Conservation (phyloP, 2,329 filamentous ascomycete genomes). For the Aureobasidium vineae region DNA sequence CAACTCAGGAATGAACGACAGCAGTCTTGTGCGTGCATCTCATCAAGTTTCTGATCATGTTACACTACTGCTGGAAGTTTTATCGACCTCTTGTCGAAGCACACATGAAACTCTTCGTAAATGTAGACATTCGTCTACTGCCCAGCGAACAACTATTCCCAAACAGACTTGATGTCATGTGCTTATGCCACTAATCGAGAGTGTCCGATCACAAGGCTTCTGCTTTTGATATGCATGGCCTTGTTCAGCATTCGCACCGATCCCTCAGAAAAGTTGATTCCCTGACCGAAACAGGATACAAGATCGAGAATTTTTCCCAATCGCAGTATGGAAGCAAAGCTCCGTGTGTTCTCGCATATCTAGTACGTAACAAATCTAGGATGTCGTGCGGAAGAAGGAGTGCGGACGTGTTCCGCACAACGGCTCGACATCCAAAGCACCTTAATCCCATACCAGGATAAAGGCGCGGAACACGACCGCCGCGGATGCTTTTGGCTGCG, state of each 20-base stretch:
- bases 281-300: no score
- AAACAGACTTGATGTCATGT: not conserved
- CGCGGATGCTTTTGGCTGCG: not conserved
- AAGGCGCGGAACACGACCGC: slow-evolving; percentile 4
- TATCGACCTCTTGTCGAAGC: not conserved
- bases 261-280: not conserved
- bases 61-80: not conserved
- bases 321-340: not conserved
- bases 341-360: not conserved
- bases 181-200: not conserved
- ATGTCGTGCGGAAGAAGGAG: no score
- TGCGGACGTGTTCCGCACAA: not conserved
- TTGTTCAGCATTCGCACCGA: not conserved
- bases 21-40: not conserved
- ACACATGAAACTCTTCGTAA: no score
- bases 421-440: slow-evolving; percentile 7
- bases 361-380: not conserved
- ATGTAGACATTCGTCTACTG: no score
- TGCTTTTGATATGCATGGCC: not conserved
- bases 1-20: not conserved
- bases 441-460: not conserved
- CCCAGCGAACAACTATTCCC: no score
- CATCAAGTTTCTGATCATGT: not conserved
- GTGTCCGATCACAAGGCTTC: not conserved
- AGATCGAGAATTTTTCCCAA: not conserved